Conservation (phyloP, 2,329 filamentous ascomycete species). For the Chaetomiaceae sp. region DNA sequence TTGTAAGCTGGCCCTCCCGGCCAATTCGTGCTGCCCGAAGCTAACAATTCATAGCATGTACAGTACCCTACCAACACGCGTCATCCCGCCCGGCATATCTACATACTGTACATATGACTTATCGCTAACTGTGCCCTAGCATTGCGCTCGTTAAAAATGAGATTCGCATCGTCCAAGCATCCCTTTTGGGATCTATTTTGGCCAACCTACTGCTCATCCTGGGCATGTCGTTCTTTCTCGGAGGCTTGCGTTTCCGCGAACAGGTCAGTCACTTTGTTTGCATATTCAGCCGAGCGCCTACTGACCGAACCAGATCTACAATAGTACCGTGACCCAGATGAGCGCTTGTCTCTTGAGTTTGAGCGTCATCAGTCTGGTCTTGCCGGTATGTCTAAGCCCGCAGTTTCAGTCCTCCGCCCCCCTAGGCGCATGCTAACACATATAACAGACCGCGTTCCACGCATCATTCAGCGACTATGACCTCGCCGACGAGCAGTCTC, state of each 20-base stretch:
- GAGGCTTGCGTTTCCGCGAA: slow-evolving; percentile 81
- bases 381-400: slow-evolving; percentile 61
- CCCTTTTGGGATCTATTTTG: slow-evolving; percentile 81
- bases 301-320: slow-evolving; percentile 63
- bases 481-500: slow-evolving; percentile 63
- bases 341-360: slow-evolving; percentile 87
- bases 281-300: not conserved
- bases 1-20: slow-evolving; percentile 31
- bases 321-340: slow-evolving; percentile 94
- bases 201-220: slow-evolving; percentile 84
- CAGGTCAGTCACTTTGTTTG: slow-evolving; percentile 50
- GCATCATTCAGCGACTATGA: slow-evolving; percentile 67
- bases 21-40: not conserved
- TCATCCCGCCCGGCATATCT: no score
- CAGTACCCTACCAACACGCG: no score
- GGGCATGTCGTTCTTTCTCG: slow-evolving; percentile 86
- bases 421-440: slow-evolving; percentile 29
- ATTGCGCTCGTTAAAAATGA: slow-evolving; percentile 77
- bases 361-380: slow-evolving; percentile 80
- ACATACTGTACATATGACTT: no score
- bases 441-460: slow-evolving; percentile 81
- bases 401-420: no score
- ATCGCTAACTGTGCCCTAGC: slow-evolving; percentile 39
- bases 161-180: slow-evolving; percentile 88
- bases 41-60: slow-evolving; percentile 44